phyloP scores from a whole-genome alignment of 257 asterid genomes.

The Solanum raphanifolium region DNA sequence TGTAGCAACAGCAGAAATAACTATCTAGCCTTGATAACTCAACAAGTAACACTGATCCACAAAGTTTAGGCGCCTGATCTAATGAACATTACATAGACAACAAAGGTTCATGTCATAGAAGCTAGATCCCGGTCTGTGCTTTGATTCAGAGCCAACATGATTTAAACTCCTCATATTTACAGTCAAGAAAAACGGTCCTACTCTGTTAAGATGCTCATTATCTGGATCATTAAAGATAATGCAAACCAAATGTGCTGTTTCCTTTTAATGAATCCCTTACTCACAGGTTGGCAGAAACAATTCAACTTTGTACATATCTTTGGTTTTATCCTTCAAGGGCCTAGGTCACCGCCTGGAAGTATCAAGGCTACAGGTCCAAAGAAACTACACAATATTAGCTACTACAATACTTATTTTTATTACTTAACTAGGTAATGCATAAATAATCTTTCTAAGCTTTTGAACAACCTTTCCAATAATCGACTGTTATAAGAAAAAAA shows the following conservation, averaged over 20 bases:
- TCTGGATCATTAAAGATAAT: neutral
- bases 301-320: neutral
- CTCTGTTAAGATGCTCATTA: neutral
- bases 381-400: neutral
- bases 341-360: neutral
- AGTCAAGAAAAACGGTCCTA: neutral
- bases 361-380: neutral
- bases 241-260: neutral
- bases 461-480: no score
- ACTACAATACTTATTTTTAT: neutral
- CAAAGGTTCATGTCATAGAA: neutral
- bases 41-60: neutral
- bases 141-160: neutral
- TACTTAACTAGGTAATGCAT: neutral
- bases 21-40: neutral
- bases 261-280: neutral
- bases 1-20: neutral
- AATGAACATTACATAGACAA: neutral
- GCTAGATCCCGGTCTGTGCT: neutral
- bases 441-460: no score
- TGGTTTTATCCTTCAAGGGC: neutral
- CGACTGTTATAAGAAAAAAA: no score
- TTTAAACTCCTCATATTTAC: neutral
- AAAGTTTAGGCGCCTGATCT: neutral
- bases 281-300: neutral